Percentiles rank a stretch among this genome's conserved stretches.
phyloP scores from a whole-genome alignment of 495 filamentous ascomycete species.

The Penicillium argentinense region DNA sequence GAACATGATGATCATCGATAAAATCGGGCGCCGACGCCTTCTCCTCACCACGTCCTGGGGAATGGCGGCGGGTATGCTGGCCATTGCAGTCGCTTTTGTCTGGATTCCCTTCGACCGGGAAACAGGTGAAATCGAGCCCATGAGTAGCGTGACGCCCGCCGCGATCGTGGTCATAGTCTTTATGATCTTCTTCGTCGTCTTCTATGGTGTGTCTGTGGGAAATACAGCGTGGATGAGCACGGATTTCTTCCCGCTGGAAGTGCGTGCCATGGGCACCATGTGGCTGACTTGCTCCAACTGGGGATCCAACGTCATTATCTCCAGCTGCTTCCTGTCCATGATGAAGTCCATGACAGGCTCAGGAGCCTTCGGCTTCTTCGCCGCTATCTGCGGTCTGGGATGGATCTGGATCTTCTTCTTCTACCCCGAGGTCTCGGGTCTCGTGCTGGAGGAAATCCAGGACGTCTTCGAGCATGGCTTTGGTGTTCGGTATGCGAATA shows the following conservation, averaged over 20 bases:
- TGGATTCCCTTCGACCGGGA: slow-evolving; percentile 48
- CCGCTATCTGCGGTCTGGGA: slow-evolving; percentile 46
- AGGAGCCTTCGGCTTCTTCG: slow-evolving; percentile 55
- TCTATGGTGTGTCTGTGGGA: slow-evolving; percentile 46
- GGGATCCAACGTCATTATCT: slow-evolving; percentile 53
- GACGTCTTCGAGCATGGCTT: slow-evolving; percentile 50
- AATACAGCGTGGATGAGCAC: slow-evolving; percentile 52
- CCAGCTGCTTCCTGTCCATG: slow-evolving; percentile 52
- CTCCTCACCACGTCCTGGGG: slow-evolving; percentile 51
- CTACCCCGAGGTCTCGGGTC: slow-evolving; percentile 51
- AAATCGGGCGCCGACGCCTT: slow-evolving; percentile 48
- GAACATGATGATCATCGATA: slow-evolving; percentile 51
- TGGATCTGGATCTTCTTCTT: slow-evolving; percentile 48
- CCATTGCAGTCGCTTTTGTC: slow-evolving; percentile 49
- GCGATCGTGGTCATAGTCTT: slow-evolving; percentile 46
- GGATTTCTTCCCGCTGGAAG: slow-evolving; percentile 55
- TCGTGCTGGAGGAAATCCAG: slow-evolving; percentile 50
- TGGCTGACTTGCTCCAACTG: slow-evolving; percentile 50
- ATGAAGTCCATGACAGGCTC: slow-evolving; percentile 48
- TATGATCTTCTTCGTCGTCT: slow-evolving; percentile 50
- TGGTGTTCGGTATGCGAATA: slow-evolving; percentile 41
- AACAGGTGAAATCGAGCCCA: slow-evolving; percentile 21
- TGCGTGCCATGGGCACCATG: slow-evolving; percentile 54
- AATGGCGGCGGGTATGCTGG: slow-evolving; percentile 40
- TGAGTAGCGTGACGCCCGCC: slow-evolving; percentile 27